A percentile compares a stretch with the other conserved stretches of the same genome.
Conservation (phyloP, 352 stramenopile genomes). For the Globisporangium splendens region DNA sequence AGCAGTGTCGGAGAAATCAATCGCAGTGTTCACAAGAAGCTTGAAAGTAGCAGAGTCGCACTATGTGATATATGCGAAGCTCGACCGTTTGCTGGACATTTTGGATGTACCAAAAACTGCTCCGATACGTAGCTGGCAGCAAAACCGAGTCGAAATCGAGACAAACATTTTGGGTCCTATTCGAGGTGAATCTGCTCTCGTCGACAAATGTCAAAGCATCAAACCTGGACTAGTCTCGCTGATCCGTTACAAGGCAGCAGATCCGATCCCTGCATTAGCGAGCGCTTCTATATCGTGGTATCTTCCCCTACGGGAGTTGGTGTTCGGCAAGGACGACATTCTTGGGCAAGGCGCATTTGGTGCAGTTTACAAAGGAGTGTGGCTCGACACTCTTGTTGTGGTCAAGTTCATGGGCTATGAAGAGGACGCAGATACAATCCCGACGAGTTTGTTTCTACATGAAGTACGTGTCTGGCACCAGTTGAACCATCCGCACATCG, state of each 20-base stretch:
- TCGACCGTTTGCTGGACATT: constrained; percentile 1
- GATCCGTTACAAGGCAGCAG: no score
- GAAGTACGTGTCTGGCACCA: constrained; percentile 3
- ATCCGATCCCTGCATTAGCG: no score
- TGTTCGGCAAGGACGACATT: background rate
- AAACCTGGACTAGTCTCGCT: no score
- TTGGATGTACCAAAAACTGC: background rate
- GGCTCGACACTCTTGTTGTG: constrained; percentile 3
- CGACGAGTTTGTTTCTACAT: background rate
- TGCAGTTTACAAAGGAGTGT: constrained; percentile 1
- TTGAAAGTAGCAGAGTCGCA: constrained; percentile 1
- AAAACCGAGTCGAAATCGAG: background rate
- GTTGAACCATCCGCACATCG: constrained; percentile 1
- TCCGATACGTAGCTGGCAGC: constrained; percentile 1
- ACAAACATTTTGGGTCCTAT: no score
- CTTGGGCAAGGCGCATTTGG: constrained; percentile 5
- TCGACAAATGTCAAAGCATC: no score
- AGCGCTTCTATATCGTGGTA: background rate
- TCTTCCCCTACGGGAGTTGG: constrained; percentile 2
- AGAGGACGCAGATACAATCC: background rate
- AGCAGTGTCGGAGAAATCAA: constrained; percentile 7
- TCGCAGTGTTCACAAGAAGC: background rate
- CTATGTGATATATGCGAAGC: constrained; percentile 1
- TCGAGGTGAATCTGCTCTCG: no score
- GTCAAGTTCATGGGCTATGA: constrained; percentile 10